These are phyloP conservation scores for Schizophyllum amplum DNA, from an alignment of 1,284 basidiomycete genomes.

Conservation along the genomic window DNA sequence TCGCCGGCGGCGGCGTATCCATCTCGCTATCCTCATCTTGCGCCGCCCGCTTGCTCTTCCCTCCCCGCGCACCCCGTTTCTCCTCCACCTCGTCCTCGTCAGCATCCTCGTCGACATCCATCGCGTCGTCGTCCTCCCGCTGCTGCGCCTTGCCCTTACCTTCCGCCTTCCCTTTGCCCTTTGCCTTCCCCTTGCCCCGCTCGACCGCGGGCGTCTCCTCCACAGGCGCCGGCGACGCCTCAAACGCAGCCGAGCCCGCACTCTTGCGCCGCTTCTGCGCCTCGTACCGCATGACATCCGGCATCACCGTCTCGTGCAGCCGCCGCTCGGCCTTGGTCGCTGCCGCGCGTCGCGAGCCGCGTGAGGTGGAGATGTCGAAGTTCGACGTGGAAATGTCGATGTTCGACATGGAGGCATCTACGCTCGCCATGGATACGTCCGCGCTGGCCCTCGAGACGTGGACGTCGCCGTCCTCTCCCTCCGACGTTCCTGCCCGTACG, in stretches of 20 bases:
- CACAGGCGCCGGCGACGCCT: background rate
- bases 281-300: conserved; percentile 64
- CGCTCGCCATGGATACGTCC: background rate
- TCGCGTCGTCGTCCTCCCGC: background rate
- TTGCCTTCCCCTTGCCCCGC: conserved; percentile 5
- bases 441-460: background rate
- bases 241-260: background rate
- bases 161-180: conserved; percentile 12
- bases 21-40: background rate
- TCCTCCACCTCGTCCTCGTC: background rate
- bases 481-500: background rate
- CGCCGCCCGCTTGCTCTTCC: background rate
- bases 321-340: conserved; percentile 39
- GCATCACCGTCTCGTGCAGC: conserved; percentile 64
- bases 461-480: background rate
- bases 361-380: background rate
- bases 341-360: conserved; percentile 35
- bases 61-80: background rate
- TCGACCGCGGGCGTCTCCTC: no score
- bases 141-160: background rate
- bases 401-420: background rate
- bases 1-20: background rate
- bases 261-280: conserved; percentile 32
- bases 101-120: background rate
- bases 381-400: background rate